Evolutionary conservation across 768 basidiomycete genomes (phyloP), one percentile per base, ranked within the genome.

Genomic region (Lentinula raphanica): DNA sequence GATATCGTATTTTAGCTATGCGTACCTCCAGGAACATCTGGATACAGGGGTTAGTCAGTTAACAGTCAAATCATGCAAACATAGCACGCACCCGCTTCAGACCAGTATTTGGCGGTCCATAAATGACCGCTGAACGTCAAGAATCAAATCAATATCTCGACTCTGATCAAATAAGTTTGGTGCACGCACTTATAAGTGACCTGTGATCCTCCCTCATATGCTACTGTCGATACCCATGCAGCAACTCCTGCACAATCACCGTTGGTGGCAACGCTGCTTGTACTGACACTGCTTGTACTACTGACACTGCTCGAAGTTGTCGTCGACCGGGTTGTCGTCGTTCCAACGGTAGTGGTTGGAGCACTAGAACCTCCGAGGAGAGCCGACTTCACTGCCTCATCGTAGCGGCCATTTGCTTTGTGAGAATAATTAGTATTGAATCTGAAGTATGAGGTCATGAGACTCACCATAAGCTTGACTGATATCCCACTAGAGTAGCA

Each of bases 81-180:
- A 48, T 28, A 12, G 9, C 9, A 55, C 64, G 31, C 51, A 67
- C 80, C 77, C 23, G 66, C 64, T 42, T 79, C 67, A 9, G 69
- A 72, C 81, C 82, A 83, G 73, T 74, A 79, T 54, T 72, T 65
- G 3, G 80, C 79, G 1, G 70, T 75, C 81, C 81, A 83, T 9
- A 81, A 68, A 59, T 80, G 66, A 11, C 79, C 77, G 54, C 81
- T 81, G 49, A 29, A 1, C 21, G 28, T 15, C 5, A 28, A 12
- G 8, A 28, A 48, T 48, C 27, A 48, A 28, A 28, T 48, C 27
- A 28, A n/a, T 13, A 31, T 31, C 27, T 48, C 29, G 27, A 31
- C 46, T 19, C n/a, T n/a, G n/a, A n/a, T n/a, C 13, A 31, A 23
- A 4, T 21, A n/a, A n/a, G 27, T 25, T 38, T 19, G 28, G 9